phyloP scores from a whole-genome alignment of 1,139 yeast genomes.

The Sugiyamaella paludigena region DNA sequence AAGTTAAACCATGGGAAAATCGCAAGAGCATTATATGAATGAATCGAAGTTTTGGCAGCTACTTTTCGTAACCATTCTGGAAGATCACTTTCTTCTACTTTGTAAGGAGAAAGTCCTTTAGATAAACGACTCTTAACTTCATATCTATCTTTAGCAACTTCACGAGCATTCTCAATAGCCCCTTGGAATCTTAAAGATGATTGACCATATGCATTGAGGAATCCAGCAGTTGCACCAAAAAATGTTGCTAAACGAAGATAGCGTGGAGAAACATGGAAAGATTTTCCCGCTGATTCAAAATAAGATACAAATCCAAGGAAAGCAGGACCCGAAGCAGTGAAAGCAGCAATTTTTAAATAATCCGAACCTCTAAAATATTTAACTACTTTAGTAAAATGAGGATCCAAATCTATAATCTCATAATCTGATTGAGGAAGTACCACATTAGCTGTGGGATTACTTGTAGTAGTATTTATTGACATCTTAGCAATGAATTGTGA shows the following conservation, averaged over 20 bases:
- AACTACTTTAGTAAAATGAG: conserved; percentile 69
- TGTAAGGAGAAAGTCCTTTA: conserved; percentile 64
- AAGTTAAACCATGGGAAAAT: conserved; percentile 82
- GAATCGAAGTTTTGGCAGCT: conserved; percentile 77
- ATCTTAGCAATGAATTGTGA: background rate
- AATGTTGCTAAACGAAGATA: conserved; percentile 56
- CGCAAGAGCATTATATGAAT: conserved; percentile 60
- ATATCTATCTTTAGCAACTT: conserved; percentile 68
- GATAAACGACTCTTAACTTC: conserved; percentile 69
- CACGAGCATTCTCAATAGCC: conserved; percentile 68
- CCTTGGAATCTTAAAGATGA: conserved; percentile 78
- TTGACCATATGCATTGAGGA: conserved; percentile 59
- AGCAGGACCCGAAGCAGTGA: conserved; percentile 63
- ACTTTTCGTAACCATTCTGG: conserved; percentile 72
- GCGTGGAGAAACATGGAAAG: conserved; percentile 56
- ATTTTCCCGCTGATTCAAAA: conserved; percentile 50
- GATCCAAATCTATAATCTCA: conserved; percentile 71
- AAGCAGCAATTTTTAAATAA: conserved; percentile 61
- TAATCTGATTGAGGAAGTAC: conserved; percentile 36
- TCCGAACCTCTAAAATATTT: conserved; percentile 71
- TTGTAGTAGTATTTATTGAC: conserved; percentile 1
- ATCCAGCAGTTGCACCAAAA: conserved; percentile 70
- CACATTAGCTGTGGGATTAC: conserved; percentile 27
- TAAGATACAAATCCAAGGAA: conserved; percentile 61
- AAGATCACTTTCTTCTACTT: conserved; percentile 52